A percentile compares a stretch with the other conserved stretches of the same genome.
phyloP scores from a whole-genome alignment of 768 basidiomycete species.

The Mycena rebaudengoi region DNA sequence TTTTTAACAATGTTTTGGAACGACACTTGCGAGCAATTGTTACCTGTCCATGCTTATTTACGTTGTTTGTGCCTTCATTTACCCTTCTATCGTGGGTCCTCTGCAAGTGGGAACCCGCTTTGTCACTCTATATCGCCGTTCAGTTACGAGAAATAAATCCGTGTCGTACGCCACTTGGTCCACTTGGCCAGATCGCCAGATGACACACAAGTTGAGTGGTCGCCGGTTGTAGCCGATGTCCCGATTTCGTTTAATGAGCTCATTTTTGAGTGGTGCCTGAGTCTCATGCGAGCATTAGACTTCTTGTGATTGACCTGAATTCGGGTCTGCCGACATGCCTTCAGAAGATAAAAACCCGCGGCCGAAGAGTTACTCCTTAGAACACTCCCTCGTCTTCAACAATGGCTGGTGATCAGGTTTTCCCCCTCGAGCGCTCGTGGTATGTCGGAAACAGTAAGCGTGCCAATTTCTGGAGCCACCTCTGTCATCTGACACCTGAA shows the following conservation, averaged over 20 bases:
- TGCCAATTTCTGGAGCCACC: constrained; percentile 12
- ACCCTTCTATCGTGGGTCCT: no score
- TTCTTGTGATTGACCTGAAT: constrained; percentile 13
- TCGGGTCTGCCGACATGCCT: neutral
- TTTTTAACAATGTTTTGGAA: no score
- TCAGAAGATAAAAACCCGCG: neutral
- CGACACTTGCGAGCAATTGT: no score
- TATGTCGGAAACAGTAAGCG: constrained; percentile 37
- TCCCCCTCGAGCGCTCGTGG: constrained; percentile 29
- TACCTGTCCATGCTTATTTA: neutral
- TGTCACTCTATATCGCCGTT: no score
- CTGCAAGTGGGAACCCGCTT: no score
- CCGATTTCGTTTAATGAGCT: constrained; percentile 13
- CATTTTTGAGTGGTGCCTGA: constrained; percentile 14
- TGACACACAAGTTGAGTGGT: no score
- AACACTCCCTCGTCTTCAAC: neutral
- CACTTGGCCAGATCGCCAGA: no score
- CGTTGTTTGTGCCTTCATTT: constrained; percentile 3
- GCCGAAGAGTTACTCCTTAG: neutral
- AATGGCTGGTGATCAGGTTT: constrained; percentile 21
- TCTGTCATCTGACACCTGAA: neutral
- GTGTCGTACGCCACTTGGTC: no score
- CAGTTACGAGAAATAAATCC: no score
- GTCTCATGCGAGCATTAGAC: neutral
- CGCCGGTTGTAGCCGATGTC: constrained; percentile 5